Base-by-base conservation (phyloP, 345 rosid species). In the Syzygium jambos region DNA sequence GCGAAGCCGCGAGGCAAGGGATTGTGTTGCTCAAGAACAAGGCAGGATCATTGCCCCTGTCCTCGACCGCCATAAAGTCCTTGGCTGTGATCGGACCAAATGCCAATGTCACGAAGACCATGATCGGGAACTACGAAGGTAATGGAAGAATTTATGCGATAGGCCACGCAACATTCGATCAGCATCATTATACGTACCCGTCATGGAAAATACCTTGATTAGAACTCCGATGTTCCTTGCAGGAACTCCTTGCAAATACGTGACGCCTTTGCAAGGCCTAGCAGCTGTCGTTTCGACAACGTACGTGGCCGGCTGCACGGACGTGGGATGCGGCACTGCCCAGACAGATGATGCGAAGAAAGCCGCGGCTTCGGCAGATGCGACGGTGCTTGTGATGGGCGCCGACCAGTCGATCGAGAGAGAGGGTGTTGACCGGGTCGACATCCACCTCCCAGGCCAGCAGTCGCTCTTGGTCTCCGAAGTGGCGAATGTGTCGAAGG, bases 71-170 rank as follows among this genome's bases (percentile, higher is more conserved):
- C 53, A 92, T 93, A 41, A 95, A 93, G 88, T 90, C 91, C 30
- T 84, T 98, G 77, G 99, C 99, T 1, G 98, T 98, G 41, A 95
- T 98, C 49, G 99, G 99, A 84, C 99, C 99, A 0, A 95, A 98
- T 65, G 97, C 96, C n/a, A 93, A 98, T 87, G 99, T 93, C 90
- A 96, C 99, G 3, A 94, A 94, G 78, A 95, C 98, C 56, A 98
- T 98, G 99, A 96, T 98, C 27, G 99, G 99, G 68, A 98, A 98
- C 93, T 98, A 96, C 51, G 98, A 92, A 93, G 99, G 98, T 94
- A 65, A 15, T 22, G 13, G 34, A 54, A 34, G 59, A 53, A 65
- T 38, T 86, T 51, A 10, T 0, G 27, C 27, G 13, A 38, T 38
- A 10, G 27, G 38, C 49, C 25, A 2, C 15, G 2, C 46, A 38